Conservation (phyloP, 1,284 basidiomycete genomes). For the Microbotryum scabiosae region DNA sequence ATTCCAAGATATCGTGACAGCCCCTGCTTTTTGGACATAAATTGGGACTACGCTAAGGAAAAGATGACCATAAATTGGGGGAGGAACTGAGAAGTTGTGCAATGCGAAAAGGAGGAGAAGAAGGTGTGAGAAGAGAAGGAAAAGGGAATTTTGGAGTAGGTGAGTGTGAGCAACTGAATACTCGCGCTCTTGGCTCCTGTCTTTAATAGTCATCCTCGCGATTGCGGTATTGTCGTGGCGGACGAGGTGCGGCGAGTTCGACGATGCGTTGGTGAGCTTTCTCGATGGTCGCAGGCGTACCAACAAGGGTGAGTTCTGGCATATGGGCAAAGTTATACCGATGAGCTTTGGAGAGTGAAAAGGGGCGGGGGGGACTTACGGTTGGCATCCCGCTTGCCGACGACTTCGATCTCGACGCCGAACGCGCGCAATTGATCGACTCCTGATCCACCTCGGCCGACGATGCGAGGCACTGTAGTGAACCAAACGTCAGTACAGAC, state of each 20-base stretch:
- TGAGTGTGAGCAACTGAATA: too few species aligned
- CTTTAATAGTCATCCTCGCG: conserved; percentile 10
- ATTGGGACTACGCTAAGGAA: too few species aligned
- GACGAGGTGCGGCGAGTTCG: conserved; percentile 22
- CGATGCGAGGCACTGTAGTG: conserved; percentile 26
- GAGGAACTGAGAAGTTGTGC: too few species aligned
- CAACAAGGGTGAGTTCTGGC: conserved; percentile 28
- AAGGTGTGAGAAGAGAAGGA: too few species aligned
- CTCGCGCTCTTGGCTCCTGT: too few species aligned
- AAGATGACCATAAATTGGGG: too few species aligned
- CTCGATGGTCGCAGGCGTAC: conserved; percentile 24
- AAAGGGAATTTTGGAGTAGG: too few species aligned
- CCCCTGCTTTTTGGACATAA: too few species aligned
- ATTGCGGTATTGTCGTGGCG: conserved; percentile 12
- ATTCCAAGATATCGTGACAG: too few species aligned
- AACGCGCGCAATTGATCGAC: conserved; percentile 30
- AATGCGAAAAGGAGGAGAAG: too few species aligned
- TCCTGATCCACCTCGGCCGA: conserved; percentile 32
- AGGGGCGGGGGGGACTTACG: conserved; percentile 2
- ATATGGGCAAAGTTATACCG: not conserved
- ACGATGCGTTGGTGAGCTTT: conserved; percentile 16
- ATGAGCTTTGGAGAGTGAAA: not conserved
- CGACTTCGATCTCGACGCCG: conserved; percentile 34
- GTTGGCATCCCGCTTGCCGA: conserved; percentile 34
- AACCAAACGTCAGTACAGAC: not conserved